Percentiles rank a stretch among this genome's conserved stretches.
Evolutionary conservation across 257 asterid species (phyloP).

Genomic region (Nicotiana benthamiana): DNA sequence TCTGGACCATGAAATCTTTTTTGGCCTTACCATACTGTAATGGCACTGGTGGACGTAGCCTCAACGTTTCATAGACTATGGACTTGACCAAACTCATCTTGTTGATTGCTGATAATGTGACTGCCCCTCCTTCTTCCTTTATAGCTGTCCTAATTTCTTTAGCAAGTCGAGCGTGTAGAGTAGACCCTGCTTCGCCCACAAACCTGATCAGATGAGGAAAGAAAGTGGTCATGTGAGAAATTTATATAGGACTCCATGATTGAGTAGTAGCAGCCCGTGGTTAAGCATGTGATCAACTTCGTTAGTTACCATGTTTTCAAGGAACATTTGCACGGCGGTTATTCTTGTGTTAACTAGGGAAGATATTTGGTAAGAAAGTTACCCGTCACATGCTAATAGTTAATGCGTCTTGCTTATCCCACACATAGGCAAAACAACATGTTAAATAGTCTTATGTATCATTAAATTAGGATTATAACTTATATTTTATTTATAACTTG

Average conservation of each 20-base stretch:
- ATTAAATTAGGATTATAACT: too few relatives aligned
- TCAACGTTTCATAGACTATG: constrained; percentile 51
- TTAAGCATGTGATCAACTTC: background rate
- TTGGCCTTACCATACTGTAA: constrained; percentile 62
- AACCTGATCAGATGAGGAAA: constrained; percentile 53
- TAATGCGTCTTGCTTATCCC: background rate
- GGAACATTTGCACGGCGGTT: too few relatives aligned
- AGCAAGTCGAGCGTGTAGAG: constrained; percentile 46
- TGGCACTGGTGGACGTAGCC: constrained; percentile 70
- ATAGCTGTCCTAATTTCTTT: constrained; percentile 46
- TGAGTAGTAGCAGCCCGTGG: background rate
- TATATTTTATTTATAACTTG: too few relatives aligned
- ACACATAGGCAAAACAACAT: background rate
- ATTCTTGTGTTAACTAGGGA: background rate
- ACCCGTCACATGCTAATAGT: background rate
- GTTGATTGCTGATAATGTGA: constrained; percentile 25
- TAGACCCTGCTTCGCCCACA: constrained; percentile 50
- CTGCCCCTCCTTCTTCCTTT: constrained; percentile 39
- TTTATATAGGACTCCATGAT: background rate
- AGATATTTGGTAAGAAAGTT: background rate
- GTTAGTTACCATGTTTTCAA: background rate
- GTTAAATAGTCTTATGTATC: too few relatives aligned
- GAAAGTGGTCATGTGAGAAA: constrained; percentile 30
- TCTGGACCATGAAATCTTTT: constrained; percentile 36
- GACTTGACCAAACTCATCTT: constrained; percentile 58